phyloP scores from a whole-genome alignment of 2,329 filamentous ascomycete genomes.

The Fusarium pininemorale region DNA sequence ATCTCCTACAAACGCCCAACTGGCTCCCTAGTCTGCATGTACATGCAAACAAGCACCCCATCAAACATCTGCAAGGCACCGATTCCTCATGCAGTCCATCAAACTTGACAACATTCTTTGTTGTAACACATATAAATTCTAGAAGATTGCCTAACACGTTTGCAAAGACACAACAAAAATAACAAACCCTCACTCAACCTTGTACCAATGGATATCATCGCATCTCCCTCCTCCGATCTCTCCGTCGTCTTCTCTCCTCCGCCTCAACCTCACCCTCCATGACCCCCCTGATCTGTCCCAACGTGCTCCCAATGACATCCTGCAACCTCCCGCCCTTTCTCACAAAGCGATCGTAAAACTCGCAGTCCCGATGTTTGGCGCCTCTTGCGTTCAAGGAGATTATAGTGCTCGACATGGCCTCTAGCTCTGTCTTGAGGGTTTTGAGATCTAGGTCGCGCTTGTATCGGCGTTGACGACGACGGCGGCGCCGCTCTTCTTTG shows the following conservation, averaged over 20 bases:
- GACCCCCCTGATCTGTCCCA: conserved; percentile 36
- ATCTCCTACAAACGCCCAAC: background rate
- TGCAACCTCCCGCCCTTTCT: conserved; percentile 38
- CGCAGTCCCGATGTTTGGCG: conserved; percentile 35
- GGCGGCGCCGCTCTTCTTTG: conserved; percentile 28
- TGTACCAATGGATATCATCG: conserved; percentile 10
- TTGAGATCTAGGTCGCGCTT: conserved; percentile 33
- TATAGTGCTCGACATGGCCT: conserved; percentile 42
- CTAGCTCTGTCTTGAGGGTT: conserved; percentile 37
- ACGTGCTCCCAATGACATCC: conserved; percentile 38
- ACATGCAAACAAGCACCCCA: conserved; percentile 4
- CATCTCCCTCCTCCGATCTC: conserved; percentile 10
- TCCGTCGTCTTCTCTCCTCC: conserved; percentile 22
- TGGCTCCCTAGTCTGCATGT: background rate
- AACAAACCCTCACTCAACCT: background rate
- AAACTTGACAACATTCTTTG: background rate
- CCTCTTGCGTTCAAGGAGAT: conserved; percentile 37
- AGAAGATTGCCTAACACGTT: conserved; percentile 8
- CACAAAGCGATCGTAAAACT: conserved; percentile 41
- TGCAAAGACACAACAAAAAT: background rate
- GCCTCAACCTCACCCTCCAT: conserved; percentile 20
- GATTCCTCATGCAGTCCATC: background rate
- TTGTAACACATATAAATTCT: conserved; percentile 13
- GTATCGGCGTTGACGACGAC: conserved; percentile 28
- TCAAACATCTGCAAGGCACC: conserved; percentile 6